Conservation (phyloP, 768 basidiomycete species). For the Podaxis sp. region DNA sequence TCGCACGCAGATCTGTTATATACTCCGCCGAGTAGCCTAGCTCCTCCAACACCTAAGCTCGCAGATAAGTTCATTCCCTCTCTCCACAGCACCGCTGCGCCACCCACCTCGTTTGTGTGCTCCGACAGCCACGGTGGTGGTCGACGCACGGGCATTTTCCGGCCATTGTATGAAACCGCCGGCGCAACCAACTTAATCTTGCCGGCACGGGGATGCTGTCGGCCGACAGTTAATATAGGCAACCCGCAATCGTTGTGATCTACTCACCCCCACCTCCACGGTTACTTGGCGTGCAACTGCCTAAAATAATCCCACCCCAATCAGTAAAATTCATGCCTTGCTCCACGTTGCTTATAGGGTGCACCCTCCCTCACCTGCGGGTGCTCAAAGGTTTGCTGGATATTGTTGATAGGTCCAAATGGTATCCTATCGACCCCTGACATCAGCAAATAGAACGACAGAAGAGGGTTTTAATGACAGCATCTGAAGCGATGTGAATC, state of each 20-base stretch:
- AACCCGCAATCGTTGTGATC: conserved; percentile 2
- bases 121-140: conserved; percentile 90
- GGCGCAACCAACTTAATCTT: conserved; percentile 79
- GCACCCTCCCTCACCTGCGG: conserved; percentile 49
- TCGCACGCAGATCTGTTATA: conserved; percentile 43
- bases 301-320: conserved; percentile 32
- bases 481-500: background rate
- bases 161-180: conserved; percentile 79
- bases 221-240: conserved; percentile 20
- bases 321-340: conserved; percentile 12
- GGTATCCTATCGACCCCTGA: conserved; percentile 54
- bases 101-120: conserved; percentile 71
- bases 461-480: background rate
- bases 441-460: background rate
- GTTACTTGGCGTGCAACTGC: conserved; percentile 74
- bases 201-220: conserved; percentile 72
- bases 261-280: conserved; percentile 74
- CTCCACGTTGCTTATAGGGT: conserved; percentile 9
- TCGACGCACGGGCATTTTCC: conserved; percentile 68
- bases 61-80: conserved; percentile 14
- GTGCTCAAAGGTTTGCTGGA: conserved; percentile 86
- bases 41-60: conserved; percentile 40
- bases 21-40: conserved; percentile 35
- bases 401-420: conserved; percentile 91
- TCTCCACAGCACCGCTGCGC: conserved; percentile 1